Conservation (phyloP, 768 basidiomycete genomes). For the Podaxis carcinomalis region DNA sequence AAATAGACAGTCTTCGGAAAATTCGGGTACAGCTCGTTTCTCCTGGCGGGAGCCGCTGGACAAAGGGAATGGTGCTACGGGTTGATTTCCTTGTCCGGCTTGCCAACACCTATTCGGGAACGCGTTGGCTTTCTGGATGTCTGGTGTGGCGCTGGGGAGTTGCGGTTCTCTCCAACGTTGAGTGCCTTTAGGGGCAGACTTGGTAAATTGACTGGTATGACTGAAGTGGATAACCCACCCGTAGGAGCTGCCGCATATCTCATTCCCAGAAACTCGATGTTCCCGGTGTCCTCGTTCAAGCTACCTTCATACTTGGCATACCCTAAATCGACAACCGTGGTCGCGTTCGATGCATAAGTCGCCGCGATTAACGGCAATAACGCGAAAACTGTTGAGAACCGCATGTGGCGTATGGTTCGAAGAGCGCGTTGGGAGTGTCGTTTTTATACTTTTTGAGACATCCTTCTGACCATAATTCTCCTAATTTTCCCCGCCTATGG, state of each 20-base stretch:
- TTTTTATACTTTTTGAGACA: background rate
- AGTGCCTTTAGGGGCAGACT: background rate
- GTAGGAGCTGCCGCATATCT: constrained; percentile 48
- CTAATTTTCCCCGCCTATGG: too few species aligned
- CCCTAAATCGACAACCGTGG: constrained; percentile 33
- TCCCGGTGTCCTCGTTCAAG: constrained; percentile 26
- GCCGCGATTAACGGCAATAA: background rate
- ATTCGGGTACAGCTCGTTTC: background rate
- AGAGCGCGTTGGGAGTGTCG: background rate
- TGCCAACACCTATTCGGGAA: background rate
- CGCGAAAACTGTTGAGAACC: background rate
- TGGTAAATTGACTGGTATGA: background rate
- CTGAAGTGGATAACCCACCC: constrained; percentile 22
- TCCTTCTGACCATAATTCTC: too few species aligned
- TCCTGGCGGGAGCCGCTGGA: background rate
- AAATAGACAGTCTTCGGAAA: constrained; percentile 37
- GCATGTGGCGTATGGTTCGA: background rate
- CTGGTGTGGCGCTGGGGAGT: background rate
- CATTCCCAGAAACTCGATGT: constrained; percentile 37
- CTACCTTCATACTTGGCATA: constrained; percentile 41
- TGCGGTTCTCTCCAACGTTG: constrained; percentile 11
- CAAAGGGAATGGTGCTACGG: background rate
- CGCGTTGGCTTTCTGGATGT: background rate
- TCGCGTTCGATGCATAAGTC: background rate
- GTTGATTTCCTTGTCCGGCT: background rate